Base-by-base conservation (phyloP, 345 rosid genomes). In the Populus simonii region DNA sequence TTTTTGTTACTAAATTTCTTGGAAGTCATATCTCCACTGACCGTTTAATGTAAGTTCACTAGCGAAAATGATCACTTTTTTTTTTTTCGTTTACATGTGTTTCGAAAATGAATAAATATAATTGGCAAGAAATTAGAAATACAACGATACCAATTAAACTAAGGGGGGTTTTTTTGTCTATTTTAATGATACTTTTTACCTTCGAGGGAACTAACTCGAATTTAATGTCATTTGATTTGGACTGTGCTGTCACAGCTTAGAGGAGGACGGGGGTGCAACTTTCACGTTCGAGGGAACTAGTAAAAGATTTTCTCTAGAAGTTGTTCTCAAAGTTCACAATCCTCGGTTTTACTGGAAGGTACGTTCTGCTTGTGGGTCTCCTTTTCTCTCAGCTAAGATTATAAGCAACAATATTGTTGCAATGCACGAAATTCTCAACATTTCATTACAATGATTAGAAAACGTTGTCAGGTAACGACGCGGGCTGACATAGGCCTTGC, bases 281-380 rank as follows among this genome's bases (percentile, higher is more conserved):
- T 91, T 86, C 73, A 85, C 87, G 10, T 91, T 93, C 18, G 86
- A 85, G 25, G 97, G 92, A 77, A 76, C 83, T 15, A 57, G 67
- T 38, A 51, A 78, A 73, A 82, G 79, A 36, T 89, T 86, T 82
- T 72, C 84, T 49, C 79, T 86, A 39, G 86, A 85, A 82, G 77
- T 83, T 80, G 83, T 79, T 66, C 75, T 94, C 76, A 88, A 81
- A 77, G 81, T 94, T 77, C 92, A 90, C 82, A 86, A 74, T 85
- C 92, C 95, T 29, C 91, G 83, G 68, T 93, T 94, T 86, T 90
- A 94, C 85, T 93, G 97, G 92, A 94, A 94, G 97, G 97, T 92
- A 53, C 7, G 10, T 35, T 5, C 43, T 74, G 25, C 4, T 27
- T 0, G 45, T 0, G 45, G 45, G 45, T 8, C 27, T 8, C 51